Evolutionary conservation across 2,329 filamentous ascomycete species (phyloP).

Genomic region (Aspergillus persii): DNA sequence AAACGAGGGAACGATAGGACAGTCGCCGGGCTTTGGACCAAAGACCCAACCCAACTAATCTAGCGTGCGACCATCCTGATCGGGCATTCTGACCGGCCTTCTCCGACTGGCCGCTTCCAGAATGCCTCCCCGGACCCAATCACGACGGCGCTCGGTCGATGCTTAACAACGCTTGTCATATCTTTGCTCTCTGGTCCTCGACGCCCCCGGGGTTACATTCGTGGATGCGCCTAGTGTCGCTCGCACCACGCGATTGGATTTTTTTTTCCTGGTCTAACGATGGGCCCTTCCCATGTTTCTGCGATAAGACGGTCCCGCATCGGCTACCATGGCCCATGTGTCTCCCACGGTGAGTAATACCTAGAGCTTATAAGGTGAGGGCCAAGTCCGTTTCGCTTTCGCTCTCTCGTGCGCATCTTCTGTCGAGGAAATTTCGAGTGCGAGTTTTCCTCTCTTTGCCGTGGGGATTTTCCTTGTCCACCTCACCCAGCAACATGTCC

Average conservation of each 20-base stretch:
- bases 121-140: conserved; percentile 13
- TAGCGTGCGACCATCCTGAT: neutral
- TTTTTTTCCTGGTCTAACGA: conserved; percentile 18
- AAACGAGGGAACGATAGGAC: neutral
- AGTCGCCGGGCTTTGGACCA: neutral
- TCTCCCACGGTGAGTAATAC: conserved; percentile 18
- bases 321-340: conserved; percentile 40
- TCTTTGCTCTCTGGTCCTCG: conserved; percentile 8
- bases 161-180: conserved; percentile 22
- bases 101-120: conserved; percentile 13
- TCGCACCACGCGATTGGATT: conserved; percentile 9
- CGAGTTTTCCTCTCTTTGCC: conserved; percentile 1
- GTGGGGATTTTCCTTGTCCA: conserved; percentile 8
- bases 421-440: conserved; percentile 9
- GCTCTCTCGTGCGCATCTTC: conserved; percentile 10
- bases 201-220: conserved; percentile 30
- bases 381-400: conserved; percentile 13
- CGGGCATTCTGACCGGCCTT: neutral
- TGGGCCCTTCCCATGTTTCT: conserved; percentile 12
- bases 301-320: conserved; percentile 83
- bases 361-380: conserved; percentile 21
- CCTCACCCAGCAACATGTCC: conserved; percentile 21
- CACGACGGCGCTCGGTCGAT: conserved; percentile 13
- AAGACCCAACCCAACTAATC: neutral
- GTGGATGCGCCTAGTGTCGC: conserved; percentile 13